Conservation (phyloP, 371 early-diverging fungal genomes). For the Catenaria anguillulae region DNA sequence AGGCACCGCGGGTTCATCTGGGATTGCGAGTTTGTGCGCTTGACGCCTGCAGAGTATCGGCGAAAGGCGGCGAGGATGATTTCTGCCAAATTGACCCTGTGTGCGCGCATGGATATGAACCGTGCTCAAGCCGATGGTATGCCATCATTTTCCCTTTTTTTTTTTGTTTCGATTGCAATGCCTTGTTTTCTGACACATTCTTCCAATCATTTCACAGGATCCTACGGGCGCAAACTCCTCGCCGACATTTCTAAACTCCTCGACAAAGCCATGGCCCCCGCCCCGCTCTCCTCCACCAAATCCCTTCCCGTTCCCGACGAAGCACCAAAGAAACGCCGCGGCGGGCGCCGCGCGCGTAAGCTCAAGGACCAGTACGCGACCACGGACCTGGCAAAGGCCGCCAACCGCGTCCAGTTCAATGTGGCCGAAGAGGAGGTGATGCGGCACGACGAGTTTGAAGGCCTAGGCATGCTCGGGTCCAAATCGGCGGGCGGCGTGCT, state of each 20-base stretch:
- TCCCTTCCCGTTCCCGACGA: conserved; percentile 87
- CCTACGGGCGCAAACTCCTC: conserved; percentile 47
- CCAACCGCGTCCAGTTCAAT: conserved; percentile 84
- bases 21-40: conserved; percentile 49
- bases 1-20: conserved; percentile 69
- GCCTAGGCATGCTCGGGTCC: conserved; percentile 73
- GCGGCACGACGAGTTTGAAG: conserved; percentile 59
- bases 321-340: conserved; percentile 74
- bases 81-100: conserved; percentile 48
- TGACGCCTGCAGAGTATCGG: conserved; percentile 57
- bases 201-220: conserved; percentile 16
- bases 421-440: conserved; percentile 77
- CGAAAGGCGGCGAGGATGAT: conserved; percentile 59
- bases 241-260: conserved; percentile 74
- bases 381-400: conserved; percentile 77
- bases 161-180: not conserved
- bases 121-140: not conserved
- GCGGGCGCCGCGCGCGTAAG: conserved; percentile 70
- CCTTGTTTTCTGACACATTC: not conserved
- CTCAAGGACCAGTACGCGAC: conserved; percentile 66
- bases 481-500: conserved; percentile 10
- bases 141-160: not conserved
- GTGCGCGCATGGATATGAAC: conserved; percentile 7
- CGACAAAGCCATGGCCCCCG: conserved; percentile 71
- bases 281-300: conserved; percentile 66